phyloP scores from a whole-genome alignment of 352 stramenopile genomes.

The Pythium rishiriense region DNA sequence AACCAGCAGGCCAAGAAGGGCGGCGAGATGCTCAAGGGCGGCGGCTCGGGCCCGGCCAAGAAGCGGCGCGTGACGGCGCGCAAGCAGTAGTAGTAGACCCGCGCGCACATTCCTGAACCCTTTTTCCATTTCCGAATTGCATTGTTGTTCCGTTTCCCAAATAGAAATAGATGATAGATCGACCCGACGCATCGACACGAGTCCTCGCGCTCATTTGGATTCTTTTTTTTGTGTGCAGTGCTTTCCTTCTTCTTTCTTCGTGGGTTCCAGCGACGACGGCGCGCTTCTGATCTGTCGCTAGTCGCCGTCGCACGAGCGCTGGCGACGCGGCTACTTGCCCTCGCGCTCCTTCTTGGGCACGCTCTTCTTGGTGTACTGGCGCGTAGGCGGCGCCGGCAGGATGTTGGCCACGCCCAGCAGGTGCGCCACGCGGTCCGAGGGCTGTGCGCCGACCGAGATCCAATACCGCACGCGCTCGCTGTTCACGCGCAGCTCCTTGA shows the following conservation, averaged over 20 bases:
- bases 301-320: too few species aligned
- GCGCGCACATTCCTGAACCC: too few species aligned
- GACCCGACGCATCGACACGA: too few species aligned
- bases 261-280: too few species aligned
- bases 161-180: too few species aligned
- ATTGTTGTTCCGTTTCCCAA: background rate
- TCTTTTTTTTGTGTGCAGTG: background rate
- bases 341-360: slow-evolving; percentile 82
- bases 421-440: slow-evolving; percentile 80
- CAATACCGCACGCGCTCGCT: slow-evolving; percentile 86
- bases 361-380: slow-evolving; percentile 85
- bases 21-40: slow-evolving; percentile 94
- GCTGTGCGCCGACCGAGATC: slow-evolving; percentile 86
- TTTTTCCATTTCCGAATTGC: too few species aligned
- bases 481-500: slow-evolving; percentile 89
- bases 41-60: slow-evolving; percentile 74
- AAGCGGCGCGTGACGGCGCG: slow-evolving; percentile 47
- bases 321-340: slow-evolving; percentile 36
- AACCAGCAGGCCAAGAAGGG: slow-evolving; percentile 97
- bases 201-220: background rate
- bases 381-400: slow-evolving; percentile 79
- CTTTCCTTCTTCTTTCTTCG: background rate
- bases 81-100: slow-evolving; percentile 39
- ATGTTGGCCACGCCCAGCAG: slow-evolving; percentile 82
- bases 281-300: too few species aligned